phyloP scores from a whole-genome alignment of 805 yeast genomes.

The Clavispora fructus region DNA sequence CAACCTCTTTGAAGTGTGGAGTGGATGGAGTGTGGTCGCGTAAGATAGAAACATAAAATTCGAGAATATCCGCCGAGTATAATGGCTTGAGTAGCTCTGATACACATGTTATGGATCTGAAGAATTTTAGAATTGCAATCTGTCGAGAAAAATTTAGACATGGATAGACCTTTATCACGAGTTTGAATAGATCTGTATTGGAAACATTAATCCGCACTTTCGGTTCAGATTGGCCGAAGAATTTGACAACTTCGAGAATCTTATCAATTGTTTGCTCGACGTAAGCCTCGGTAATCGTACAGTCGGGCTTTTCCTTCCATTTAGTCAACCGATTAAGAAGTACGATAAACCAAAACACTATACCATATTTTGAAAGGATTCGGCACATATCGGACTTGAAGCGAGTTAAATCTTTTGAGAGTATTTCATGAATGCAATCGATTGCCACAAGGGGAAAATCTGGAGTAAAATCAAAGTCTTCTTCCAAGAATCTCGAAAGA shows the following conservation, averaged over 20 bases:
- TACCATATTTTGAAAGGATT: conserved; percentile 37
- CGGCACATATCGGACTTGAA: conserved; percentile 40
- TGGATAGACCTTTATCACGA: conserved; percentile 35
- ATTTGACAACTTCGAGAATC: conserved; percentile 33
- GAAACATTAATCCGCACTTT: conserved; percentile 37
- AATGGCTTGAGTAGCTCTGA: conserved; percentile 27
- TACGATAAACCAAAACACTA: conserved; percentile 40
- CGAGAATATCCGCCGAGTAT: conserved; percentile 38
- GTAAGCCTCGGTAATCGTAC: background rate
- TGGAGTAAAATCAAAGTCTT: conserved; percentile 36
- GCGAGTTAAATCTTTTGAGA: conserved; percentile 31
- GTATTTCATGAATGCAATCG: conserved; percentile 29
- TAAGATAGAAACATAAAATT: conserved; percentile 34
- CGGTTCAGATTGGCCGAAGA: conserved; percentile 43
- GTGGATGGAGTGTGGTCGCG: conserved; percentile 23
- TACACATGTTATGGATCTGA: conserved; percentile 37
- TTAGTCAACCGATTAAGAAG: conserved; percentile 29
- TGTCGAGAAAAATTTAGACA: conserved; percentile 29
- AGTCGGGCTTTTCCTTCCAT: conserved; percentile 1
- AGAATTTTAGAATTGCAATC: conserved; percentile 38
- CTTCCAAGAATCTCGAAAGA: conserved; percentile 41
- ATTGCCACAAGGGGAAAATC: conserved; percentile 34
- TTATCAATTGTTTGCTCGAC: conserved; percentile 20
- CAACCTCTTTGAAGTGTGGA: conserved; percentile 32
- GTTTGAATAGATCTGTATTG: conserved; percentile 35